Evolutionary conservation across 129 eudicot genomes (phyloP), one percentile per base, ranked within the genome.

Genomic region (Helianthus tuberosus): DNA sequence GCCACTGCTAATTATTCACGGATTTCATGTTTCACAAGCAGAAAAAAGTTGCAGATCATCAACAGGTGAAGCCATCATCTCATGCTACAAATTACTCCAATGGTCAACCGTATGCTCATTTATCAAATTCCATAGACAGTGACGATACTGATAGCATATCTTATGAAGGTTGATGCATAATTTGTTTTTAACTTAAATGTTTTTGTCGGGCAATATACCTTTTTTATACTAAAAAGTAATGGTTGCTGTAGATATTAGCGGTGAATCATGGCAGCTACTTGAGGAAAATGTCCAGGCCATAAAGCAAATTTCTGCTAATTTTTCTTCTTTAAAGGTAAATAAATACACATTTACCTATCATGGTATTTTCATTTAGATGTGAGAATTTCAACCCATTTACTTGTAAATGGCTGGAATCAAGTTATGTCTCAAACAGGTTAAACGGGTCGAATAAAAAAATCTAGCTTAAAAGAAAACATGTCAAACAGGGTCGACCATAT

Each of bases 21-120:
- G 39, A 51, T 20, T 43, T 53, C 49, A 2, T 68, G 64, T 20
- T 39, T 55, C 35, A 46, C 47, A 13, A 75, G 62, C 3, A 92
- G 96, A 91, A 81, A 79, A 89, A 92, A 66, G 75, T 67, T 71
- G 68, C 61, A 32, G 89, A 85, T 66, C n/a, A n/a, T n/a, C 78
- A 89, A 75, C 59, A 68, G 63, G 78, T 80, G 68, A 83, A 91
- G 74, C 36, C 81, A 54, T 61, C 88, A 27, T 72, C 87, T 59
- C 78, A 85, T 52, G 81, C 68, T 25, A 71, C 85, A 71, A 73
- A 80, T 39, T 83, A 75, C 52, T 73, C 87, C 64, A 70, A 70
- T 66, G 90, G 77, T 64, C 89, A 77, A 53, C 79, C 82, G 0
- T 88, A 86, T 80, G 77, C 79, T 65, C 87, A 84, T 67, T 68